Evolutionary conservation across 306 rosid genomes (phyloP), one percentile per base, ranked within the genome.

Genomic region (Vigna angularis): DNA sequence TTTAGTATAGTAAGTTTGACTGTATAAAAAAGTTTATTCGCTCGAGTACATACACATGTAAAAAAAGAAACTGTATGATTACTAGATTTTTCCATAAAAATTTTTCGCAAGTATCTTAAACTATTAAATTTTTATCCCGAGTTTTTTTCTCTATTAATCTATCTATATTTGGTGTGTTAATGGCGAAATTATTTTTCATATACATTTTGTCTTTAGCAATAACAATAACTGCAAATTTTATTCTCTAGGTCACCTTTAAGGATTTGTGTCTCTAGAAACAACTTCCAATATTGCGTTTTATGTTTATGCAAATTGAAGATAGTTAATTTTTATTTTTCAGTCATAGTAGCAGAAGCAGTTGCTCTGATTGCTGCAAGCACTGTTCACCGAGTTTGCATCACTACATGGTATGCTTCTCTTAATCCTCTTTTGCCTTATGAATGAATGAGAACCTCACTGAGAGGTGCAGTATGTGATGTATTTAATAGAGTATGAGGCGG

Each of bases 361-460:
- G 97, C 98, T 76, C 87, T 93, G 71, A 87, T 93, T 85, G 97
- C 97, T 80, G 98, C 97, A 74, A 79, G 97, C 86, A 91, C 95
- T 4, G 97, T 91, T 79, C 98, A 93, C 73, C 87, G 96, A 73
- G 96, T 93, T 85, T 93, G 97, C 81, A 90, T 90, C 81, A 93
- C 97, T 24, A 93, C 97, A 82, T 91, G 98, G 98, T 90, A 91
- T 66, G 73, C 76, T 49, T 16, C 64, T 20, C 4, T 18, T 49
- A 20, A 20, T 47, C 44, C 47, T 49, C n/a, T 14, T 26, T 61
- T 28, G 50, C 50, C 66, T 32, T 74, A 30, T 26, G 28, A 26
- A 26, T 26, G 28, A 24, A 26, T 26, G 28, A 26, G 28, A 26
- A 26, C 28, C 28, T 26, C 28, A 26, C 28, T 26, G 9, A 59